A percentile compares a stretch with the other conserved stretches of the same genome.
These are phyloP conservation scores for Carex pumila DNA, from an alignment of 176 grass and related monocot genomes.

Conservation along the genomic window DNA sequence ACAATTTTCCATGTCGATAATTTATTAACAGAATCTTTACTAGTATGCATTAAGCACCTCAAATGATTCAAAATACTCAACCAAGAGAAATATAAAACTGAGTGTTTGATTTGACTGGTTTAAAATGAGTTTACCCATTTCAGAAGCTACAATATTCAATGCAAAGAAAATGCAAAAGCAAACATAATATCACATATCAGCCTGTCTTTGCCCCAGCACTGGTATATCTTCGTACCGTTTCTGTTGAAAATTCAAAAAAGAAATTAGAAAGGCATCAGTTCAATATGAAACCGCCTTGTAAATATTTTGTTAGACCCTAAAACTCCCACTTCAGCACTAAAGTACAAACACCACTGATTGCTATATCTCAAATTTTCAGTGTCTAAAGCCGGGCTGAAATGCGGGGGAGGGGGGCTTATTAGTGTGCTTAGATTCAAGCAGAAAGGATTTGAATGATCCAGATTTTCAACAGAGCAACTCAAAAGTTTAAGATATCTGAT, in stretches of 20 bases:
- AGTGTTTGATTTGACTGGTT: slow-evolving; percentile 15
- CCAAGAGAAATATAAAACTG: not conserved
- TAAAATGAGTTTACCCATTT: not conserved
- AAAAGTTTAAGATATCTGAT: too few relatives aligned
- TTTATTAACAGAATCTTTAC: not conserved
- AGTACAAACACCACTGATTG: too few relatives aligned
- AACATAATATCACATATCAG: slow-evolving; percentile 28
- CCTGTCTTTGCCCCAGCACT: slow-evolving; percentile 66
- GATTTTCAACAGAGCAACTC: too few relatives aligned
- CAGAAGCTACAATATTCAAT: slow-evolving; percentile 16
- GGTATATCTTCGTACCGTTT: slow-evolving; percentile 82
- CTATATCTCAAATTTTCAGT: too few relatives aligned
- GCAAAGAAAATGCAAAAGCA: slow-evolving; percentile 11
- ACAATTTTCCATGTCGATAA: not conserved
- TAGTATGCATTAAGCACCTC: not conserved
- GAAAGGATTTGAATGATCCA: too few relatives aligned
- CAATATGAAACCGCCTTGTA: not conserved
- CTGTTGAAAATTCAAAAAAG: slow-evolving; percentile 29
- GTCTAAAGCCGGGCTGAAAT: too few relatives aligned
- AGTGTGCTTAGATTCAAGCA: too few relatives aligned
- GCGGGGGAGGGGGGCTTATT: too few relatives aligned
- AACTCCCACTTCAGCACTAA: not conserved
- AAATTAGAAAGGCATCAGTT: not conserved
- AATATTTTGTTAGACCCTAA: not conserved
- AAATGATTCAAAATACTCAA: not conserved